phyloP scores from a whole-genome alignment of 1,284 basidiomycete species.

The Vanrija pseudolonga region DNA sequence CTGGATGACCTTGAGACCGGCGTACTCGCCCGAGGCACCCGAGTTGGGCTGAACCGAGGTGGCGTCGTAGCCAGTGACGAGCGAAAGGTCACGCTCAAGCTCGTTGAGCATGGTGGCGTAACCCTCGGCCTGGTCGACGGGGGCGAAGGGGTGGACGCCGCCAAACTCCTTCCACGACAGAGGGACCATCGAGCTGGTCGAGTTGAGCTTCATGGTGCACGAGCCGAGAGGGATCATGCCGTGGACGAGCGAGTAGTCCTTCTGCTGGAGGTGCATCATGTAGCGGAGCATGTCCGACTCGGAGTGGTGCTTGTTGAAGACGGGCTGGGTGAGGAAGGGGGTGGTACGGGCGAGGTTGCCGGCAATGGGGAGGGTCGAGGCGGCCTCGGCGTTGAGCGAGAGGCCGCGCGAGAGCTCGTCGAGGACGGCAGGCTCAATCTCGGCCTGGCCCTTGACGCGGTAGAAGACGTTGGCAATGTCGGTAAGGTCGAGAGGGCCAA shows the following conservation, averaged over 20 bases:
- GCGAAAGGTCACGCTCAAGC: conserved; percentile 84
- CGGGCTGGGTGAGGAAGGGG: conserved; percentile 74
- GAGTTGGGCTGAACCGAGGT: conserved; percentile 97
- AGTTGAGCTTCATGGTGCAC: conserved; percentile 96
- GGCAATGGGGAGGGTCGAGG: conserved; percentile 50
- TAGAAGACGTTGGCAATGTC: conserved; percentile 80
- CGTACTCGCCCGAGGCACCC: conserved; percentile 92
- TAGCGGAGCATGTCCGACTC: conserved; percentile 98
- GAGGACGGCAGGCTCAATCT: conserved; percentile 44
- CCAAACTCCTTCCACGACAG: conserved; percentile 91
- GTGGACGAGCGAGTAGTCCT: conserved; percentile 92
- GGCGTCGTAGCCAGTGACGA: conserved; percentile 90
- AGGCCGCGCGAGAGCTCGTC: conserved; percentile 43
- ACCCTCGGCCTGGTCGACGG: conserved; percentile 82
- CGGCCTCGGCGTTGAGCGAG: conserved; percentile 27
- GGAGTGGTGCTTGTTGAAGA: conserved; percentile 93
- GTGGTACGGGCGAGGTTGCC: conserved; percentile 64
- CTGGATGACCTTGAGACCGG: conserved; percentile 86
- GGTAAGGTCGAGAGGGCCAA: conserved; percentile 69
- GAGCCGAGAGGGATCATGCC: conserved; percentile 97
- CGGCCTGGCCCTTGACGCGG: conserved; percentile 42
- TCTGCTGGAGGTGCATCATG: conserved; percentile 87
- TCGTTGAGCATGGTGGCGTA: conserved; percentile 85
- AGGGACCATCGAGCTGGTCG: conserved; percentile 93
- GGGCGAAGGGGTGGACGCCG: conserved; percentile 87